Evolutionary conservation across 768 basidiomycete species (phyloP), one percentile per base, ranked within the genome.

Genomic region (Trametopsis cervina): DNA sequence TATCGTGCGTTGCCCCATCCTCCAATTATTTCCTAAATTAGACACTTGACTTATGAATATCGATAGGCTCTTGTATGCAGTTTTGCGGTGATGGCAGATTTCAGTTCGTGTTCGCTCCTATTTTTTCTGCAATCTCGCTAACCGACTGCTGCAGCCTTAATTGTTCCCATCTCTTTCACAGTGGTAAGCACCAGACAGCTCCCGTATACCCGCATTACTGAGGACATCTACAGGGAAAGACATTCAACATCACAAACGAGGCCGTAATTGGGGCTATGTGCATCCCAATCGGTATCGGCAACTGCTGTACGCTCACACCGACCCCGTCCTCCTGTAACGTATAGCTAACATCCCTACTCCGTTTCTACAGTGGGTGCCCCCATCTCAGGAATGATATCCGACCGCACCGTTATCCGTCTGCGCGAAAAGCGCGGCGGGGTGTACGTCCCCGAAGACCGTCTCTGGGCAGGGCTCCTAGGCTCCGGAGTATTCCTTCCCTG

Each of bases 391-490:
- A 68, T 67, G 13, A 51, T 83, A 0, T 84, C 84, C 0, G 85
- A 87, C 59, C 50, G 54, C 22, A 63, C 73, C 0, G 67, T 88
- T 18, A 63, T 72, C 15, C 59, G 57, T 35, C 80, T 75, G 65
- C 72, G 72, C 13, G 62, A 68, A 40, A 58, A 64, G 4, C 73
- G 82, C 20, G 70, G 70, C 0, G 82, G 81, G 0, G 54, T 66
- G 1, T 84, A 80, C 81, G 73, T 77, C 38, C 83, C 83, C 0
- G 83, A 88, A 60, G 85, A 84, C 53, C 75, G 84, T 4, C 69
- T 86, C 21, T 71, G 79, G 1, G 80, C 71, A 1, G 66, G 74
- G 2, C 58, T 78, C 27, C 54, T 69, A 4, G 76, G 77, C 9
- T 70, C 70, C 2, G 62, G 70, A 0, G 25, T 76, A n/a, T 63